These are phyloP conservation scores for Sindora glabra DNA, from an alignment of 306 rosid species.

Conservation along the genomic window DNA sequence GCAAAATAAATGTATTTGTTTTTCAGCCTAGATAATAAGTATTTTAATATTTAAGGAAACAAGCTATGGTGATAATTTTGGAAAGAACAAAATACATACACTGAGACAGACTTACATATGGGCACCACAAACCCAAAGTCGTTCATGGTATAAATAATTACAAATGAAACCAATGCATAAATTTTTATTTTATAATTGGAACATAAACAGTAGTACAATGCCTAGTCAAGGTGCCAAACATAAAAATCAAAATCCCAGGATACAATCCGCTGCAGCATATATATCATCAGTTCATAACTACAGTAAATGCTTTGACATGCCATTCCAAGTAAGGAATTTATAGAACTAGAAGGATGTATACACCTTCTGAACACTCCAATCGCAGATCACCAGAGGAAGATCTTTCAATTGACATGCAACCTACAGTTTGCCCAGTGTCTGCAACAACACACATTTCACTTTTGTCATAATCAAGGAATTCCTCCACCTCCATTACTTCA, in stretches of 20 bases:
- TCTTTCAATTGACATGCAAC: constrained; percentile 51
- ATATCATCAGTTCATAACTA: too few species aligned
- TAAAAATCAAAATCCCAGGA: background rate
- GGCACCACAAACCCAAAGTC: background rate
- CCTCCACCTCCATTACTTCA: constrained; percentile 89
- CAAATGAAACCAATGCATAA: background rate
- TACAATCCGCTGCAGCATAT: too few species aligned
- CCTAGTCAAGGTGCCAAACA: background rate
- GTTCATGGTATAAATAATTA: background rate
- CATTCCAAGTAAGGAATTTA: background rate
- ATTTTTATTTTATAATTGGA: background rate
- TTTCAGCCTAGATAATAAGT: too few species aligned
- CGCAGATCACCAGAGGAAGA: constrained; percentile 57
- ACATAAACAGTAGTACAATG: background rate
- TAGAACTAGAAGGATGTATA: constrained; percentile 12
- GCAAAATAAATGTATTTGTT: too few species aligned
- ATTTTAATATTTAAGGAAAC: background rate
- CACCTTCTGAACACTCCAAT: constrained; percentile 71
- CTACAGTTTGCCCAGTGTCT: constrained; percentile 44
- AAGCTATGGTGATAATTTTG: background rate
- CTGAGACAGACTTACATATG: too few species aligned
- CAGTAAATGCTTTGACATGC: background rate
- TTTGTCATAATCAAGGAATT: constrained; percentile 64
- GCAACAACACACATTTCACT: constrained; percentile 54
- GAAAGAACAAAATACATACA: too few species aligned